These are phyloP conservation scores for Astragalus glycyphyllos DNA, from an alignment of 306 rosid genomes.

Conservation along the genomic window DNA sequence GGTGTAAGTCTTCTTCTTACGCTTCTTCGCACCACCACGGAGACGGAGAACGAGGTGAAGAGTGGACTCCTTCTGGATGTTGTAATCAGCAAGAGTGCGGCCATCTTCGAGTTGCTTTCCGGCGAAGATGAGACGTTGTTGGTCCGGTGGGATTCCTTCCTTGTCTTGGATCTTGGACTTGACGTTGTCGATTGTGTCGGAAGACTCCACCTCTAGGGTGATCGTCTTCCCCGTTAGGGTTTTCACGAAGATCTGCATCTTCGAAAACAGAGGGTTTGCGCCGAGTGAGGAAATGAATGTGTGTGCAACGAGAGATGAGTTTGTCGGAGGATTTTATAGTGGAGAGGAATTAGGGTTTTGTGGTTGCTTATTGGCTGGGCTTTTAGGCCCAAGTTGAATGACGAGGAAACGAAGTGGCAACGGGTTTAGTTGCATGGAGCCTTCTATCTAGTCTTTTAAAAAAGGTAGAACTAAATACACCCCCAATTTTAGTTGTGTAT, in stretches of 20 bases:
- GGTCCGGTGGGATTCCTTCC: constrained; percentile 96
- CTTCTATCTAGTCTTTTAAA: no score
- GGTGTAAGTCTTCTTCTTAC: constrained; percentile 98
- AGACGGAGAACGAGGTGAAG: constrained; percentile 93
- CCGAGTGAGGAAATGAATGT: neutral
- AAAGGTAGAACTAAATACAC: no score
- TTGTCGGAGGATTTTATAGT: neutral
- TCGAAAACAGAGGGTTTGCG: neutral
- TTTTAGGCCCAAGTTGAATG: neutral
- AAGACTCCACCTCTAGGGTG: constrained; percentile 91
- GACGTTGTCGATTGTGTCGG: constrained; percentile 92
- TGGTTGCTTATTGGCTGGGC: neutral
- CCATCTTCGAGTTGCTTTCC: constrained; percentile 97
- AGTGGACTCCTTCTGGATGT: constrained; percentile 93
- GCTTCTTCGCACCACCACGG: constrained; percentile 93
- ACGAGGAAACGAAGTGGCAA: no score
- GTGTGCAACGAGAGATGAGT: neutral
- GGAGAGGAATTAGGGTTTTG: neutral
- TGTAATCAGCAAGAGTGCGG: constrained; percentile 93
- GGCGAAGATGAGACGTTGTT: constrained; percentile 93
- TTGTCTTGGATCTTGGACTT: constrained; percentile 96
- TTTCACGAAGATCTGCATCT: constrained; percentile 95
- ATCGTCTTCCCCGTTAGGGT: constrained; percentile 96
- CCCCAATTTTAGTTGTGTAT: no score
- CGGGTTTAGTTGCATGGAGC: no score